These are phyloP conservation scores for Saitozyma podzolica DNA, from an alignment of 768 basidiomycete genomes.

Conservation along the genomic window DNA sequence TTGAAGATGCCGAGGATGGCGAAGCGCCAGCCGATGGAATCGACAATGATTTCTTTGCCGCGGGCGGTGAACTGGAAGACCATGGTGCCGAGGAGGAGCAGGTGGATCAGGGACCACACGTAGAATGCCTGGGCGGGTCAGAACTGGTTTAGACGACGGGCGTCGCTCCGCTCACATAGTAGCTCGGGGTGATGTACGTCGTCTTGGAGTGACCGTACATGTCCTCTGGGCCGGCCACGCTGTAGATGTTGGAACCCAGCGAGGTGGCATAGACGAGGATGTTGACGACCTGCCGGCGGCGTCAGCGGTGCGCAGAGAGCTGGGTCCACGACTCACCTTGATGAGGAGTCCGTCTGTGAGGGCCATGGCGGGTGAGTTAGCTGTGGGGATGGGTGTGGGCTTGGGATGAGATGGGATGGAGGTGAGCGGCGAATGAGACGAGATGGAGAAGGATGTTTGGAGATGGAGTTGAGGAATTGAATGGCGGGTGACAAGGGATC, in stretches of 20 bases:
- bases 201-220: conserved; percentile 46
- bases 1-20: conserved; percentile 77
- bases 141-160: not conserved
- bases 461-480: no score
- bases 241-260: conserved; percentile 79
- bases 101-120: conserved; percentile 77
- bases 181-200: conserved; percentile 92
- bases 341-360: conserved; percentile 81
- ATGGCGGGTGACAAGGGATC: no score
- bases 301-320: not conserved
- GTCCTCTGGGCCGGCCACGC: conserved; percentile 68
- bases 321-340: conserved; percentile 59
- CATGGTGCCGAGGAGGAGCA: conserved; percentile 84
- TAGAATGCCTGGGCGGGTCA: conserved; percentile 18
- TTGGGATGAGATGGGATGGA: no score
- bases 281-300: conserved; percentile 60
- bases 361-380: conserved; percentile 31
- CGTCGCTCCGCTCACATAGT: conserved; percentile 62
- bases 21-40: conserved; percentile 89
- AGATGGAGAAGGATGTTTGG: no score
- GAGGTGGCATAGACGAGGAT: conserved; percentile 79
- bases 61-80: conserved; percentile 57
- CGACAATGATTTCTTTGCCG: conserved; percentile 77
- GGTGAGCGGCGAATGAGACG: no score
- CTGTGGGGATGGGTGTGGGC: not conserved